Evolutionary conservation across 352 stramenopile genomes (phyloP), one percentile per base, ranked within the genome.

Genomic region (Pythium coloratum): DNA sequence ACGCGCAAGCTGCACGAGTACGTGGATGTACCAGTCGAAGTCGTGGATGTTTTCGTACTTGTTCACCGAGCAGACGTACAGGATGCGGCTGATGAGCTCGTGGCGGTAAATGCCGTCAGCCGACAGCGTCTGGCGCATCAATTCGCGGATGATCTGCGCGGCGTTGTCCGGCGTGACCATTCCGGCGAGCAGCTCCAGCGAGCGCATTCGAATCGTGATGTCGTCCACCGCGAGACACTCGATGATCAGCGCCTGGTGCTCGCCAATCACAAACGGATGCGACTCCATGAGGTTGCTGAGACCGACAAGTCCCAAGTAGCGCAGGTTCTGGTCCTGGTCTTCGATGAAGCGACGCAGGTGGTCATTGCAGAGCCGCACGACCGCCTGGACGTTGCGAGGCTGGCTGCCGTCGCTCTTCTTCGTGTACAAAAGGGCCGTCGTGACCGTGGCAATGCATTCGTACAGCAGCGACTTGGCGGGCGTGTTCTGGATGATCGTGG

Each of bases 281-380:
- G 91, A 98, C 67, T 90, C 83, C 89, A 99, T 98, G 49, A 99
- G 82, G 54, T 98, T 97, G 24, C 90, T 90, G 55, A 99, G 97
- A 0, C 97, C 98, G 0, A 99, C 96, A 8, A 99, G 86, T 9
- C 98, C 98, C 24, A 99, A 70, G 81, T 99, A 99, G 62, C 99
- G 99, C 46, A 99, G 71, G 76, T 99, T 99, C 77, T 99, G 97
- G 77, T 99, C 98, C n/a, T 90, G 73, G 70, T 99, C 97, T 72
- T 98, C 87, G 59, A 99, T 96, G 76, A 99, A 99, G 32, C 92
- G 84, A 26, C 91, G 82, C 28, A 99, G 75, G 55, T 98, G 97
- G 65, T 98, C 84, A 54, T 97, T 97, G 74, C 96, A 99, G 36
- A 99, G 84, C 26, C 88, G 76, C 9, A 99, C 95, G 53, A 99